These are phyloP conservation scores for Phlyctochytrium planicorne DNA, from an alignment of 192 early-diverging fungal genomes.

Conservation along the genomic window DNA sequence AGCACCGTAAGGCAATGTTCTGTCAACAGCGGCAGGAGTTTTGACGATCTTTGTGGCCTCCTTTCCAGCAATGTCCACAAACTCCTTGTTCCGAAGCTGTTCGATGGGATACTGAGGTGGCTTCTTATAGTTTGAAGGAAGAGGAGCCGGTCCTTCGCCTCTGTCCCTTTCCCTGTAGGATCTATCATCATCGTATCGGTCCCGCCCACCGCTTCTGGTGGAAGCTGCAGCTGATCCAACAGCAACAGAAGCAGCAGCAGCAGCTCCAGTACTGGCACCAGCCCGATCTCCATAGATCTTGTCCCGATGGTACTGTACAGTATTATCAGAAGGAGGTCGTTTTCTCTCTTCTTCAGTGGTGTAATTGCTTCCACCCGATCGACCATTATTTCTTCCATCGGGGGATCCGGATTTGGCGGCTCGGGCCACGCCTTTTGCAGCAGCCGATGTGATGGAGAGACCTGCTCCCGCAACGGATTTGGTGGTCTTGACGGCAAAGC, in stretches of 20 bases:
- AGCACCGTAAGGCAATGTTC: not conserved
- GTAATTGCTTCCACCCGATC: too few relatives aligned
- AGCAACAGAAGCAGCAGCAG: not conserved
- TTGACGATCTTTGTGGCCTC: not conserved
- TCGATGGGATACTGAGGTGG: not conserved
- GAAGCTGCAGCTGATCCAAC: not conserved
- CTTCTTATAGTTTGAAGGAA: not conserved
- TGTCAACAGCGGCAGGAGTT: not conserved
- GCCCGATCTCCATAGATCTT: not conserved
- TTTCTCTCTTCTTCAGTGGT: not conserved
- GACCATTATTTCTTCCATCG: not conserved
- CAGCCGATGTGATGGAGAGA: not conserved
- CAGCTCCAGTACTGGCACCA: not conserved
- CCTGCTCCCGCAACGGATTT: not conserved
- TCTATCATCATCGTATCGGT: not conserved
- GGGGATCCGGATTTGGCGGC: not conserved
- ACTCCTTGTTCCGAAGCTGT: not conserved
- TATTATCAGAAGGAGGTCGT: not conserved
- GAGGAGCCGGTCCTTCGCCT: not conserved
- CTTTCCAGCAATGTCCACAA: not conserved
- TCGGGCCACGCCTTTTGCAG: not conserved
- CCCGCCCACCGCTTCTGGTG: not conserved
- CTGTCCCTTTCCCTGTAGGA: not conserved
- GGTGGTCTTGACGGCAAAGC: slow-evolving; percentile 1
- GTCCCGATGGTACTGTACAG: not conserved